phyloP scores from a whole-genome alignment of 2,329 filamentous ascomycete genomes.

The Trichoderma atrobrunneum region DNA sequence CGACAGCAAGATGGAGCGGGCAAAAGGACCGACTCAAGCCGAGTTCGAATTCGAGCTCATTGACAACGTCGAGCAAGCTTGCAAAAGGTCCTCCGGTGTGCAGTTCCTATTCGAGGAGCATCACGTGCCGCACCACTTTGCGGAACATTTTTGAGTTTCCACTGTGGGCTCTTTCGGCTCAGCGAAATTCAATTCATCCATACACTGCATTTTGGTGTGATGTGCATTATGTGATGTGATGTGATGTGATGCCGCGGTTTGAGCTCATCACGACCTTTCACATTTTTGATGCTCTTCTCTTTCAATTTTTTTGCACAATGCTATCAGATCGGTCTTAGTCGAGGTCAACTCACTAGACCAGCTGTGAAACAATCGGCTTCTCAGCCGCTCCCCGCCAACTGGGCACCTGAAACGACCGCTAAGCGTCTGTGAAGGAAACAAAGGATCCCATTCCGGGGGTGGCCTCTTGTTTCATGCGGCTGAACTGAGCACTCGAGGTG shows the following conservation, averaged over 20 bases:
- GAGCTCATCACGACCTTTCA: not conserved
- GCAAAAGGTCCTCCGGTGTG: conserved; percentile 11
- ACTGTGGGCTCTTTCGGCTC: conserved; percentile 15
- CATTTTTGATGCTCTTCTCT: not conserved
- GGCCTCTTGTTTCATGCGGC: not conserved
- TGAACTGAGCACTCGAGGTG: not conserved
- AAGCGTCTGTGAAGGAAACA: not conserved
- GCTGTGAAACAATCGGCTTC: conserved; percentile 8
- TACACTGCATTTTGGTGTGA: not conserved
- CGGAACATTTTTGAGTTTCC: not conserved
- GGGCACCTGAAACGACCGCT: conserved; percentile 8
- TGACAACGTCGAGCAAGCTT: not conserved
- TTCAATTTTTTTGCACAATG: not conserved
- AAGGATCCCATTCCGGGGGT: not conserved
- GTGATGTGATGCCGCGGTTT: not conserved
- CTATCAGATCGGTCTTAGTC: not conserved
- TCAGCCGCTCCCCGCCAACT: not conserved
- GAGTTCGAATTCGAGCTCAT: conserved; percentile 3
- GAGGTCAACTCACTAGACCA: not conserved
- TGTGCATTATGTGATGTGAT: not conserved
- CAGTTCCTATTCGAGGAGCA: conserved; percentile 17
- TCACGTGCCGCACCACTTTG: conserved; percentile 18
- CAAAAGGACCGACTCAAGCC: conserved; percentile 19
- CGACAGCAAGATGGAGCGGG: not conserved
- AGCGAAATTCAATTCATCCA: not conserved